phyloP scores from a whole-genome alignment of 495 filamentous ascomycete genomes.

The Penicillium fimorum region DNA sequence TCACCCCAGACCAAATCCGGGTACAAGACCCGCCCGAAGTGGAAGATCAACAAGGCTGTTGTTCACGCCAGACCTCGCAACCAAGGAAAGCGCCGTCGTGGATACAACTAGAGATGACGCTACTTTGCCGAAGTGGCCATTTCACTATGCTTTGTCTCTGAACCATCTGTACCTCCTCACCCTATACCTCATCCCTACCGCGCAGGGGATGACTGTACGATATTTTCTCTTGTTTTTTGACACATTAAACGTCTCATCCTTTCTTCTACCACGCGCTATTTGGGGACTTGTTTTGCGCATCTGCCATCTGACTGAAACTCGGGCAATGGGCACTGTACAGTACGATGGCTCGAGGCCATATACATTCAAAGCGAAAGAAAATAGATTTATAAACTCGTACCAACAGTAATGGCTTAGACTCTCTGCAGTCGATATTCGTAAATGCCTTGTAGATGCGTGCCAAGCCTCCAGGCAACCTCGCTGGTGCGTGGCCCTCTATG shows the following conservation, averaged over 20 bases:
- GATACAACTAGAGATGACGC: constrained; percentile 37
- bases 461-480: constrained; percentile 28
- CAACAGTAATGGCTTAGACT: neutral
- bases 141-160: constrained; percentile 16
- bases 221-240: constrained; percentile 19
- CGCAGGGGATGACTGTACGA: constrained; percentile 27
- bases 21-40: constrained; percentile 84
- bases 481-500: constrained; percentile 20
- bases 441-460: constrained; percentile 5
- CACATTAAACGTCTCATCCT: constrained; percentile 16
- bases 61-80: constrained; percentile 72
- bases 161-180: constrained; percentile 13
- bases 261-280: constrained; percentile 11
- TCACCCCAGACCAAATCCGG: constrained; percentile 78
- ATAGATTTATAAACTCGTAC: neutral
- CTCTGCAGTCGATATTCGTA: neutral
- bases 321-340: constrained; percentile 23
- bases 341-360: constrained; percentile 23
- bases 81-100: constrained; percentile 65
- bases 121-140: constrained; percentile 1
- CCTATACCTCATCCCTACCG: constrained; percentile 21
- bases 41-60: constrained; percentile 79
- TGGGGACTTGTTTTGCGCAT: constrained; percentile 18
- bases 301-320: constrained; percentile 19
- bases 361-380: constrained; percentile 16